These are phyloP conservation scores for Malus hybrid DNA, from an alignment of 331 rosid genomes.

Conservation along the genomic window DNA sequence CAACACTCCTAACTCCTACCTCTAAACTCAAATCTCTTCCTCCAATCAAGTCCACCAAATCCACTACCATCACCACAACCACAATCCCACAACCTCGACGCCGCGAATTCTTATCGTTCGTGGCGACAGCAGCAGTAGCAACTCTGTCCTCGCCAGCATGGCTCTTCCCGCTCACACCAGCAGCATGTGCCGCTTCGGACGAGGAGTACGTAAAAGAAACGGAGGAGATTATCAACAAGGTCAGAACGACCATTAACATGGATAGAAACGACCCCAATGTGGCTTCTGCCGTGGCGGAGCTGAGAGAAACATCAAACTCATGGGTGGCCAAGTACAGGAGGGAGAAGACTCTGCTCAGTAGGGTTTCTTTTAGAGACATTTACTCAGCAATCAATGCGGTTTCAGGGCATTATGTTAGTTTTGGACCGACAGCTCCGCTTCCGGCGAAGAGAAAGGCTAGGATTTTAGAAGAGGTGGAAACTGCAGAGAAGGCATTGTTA, in stretches of 20 bases:
- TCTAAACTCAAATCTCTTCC: conserved; percentile 60
- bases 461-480: conserved; percentile 82
- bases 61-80: background rate
- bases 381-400: conserved; percentile 91
- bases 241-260: conserved; percentile 56
- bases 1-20: conserved; percentile 76
- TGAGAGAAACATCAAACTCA: conserved; percentile 64
- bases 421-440: conserved; percentile 91
- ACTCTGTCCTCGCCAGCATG: conserved; percentile 21
- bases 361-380: conserved; percentile 80
- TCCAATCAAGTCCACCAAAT: conserved; percentile 39
- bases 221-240: conserved; percentile 64
- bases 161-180: conserved; percentile 27
- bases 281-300: conserved; percentile 65
- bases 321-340: conserved; percentile 97
- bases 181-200: conserved; percentile 51
- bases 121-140: conserved; percentile 18
- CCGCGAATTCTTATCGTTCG: conserved; percentile 58
- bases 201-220: conserved; percentile 91
- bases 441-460: conserved; percentile 77
- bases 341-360: conserved; percentile 70
- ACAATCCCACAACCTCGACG: conserved; percentile 30
- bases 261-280: conserved; percentile 77
- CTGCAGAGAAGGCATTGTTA: conserved; percentile 70
- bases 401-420: conserved; percentile 86